Evolutionary conservation across 1,284 basidiomycete species (phyloP).

Genomic region (Blastosporella zonata): DNA sequence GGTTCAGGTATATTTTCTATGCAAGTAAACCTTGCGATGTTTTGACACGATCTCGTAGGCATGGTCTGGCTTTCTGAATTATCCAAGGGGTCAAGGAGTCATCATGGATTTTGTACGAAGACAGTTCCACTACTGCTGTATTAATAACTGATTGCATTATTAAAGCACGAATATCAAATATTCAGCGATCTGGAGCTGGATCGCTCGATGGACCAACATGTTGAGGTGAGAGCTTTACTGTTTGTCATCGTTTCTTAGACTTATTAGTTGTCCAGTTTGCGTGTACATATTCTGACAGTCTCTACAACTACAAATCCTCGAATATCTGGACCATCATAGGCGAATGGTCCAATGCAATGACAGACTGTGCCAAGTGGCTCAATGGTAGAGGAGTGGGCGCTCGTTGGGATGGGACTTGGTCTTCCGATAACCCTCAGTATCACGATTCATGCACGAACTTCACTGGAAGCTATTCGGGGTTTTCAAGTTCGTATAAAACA

Average conservation of each 20-base stretch:
- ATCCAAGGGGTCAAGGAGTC: slow-evolving; percentile 48
- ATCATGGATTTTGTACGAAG: slow-evolving; percentile 59
- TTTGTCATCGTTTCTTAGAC: too few species aligned
- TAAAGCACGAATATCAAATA: slow-evolving; percentile 76
- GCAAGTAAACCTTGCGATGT: not conserved
- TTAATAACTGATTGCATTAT: slow-evolving; percentile 3
- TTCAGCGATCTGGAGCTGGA: slow-evolving; percentile 62
- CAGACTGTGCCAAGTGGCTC: slow-evolving; percentile 79
- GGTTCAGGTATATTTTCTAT: slow-evolving; percentile 39
- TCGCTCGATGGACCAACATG: slow-evolving; percentile 54
- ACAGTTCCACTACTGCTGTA: slow-evolving; percentile 4
- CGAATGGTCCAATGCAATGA: slow-evolving; percentile 78
- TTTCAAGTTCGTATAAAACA: slow-evolving; percentile 61
- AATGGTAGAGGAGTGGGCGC: slow-evolving; percentile 74
- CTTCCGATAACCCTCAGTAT: slow-evolving; percentile 32
- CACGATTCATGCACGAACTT: slow-evolving; percentile 59
- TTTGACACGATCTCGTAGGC: slow-evolving; percentile 30
- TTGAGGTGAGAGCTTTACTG: slow-evolving; percentile 36
- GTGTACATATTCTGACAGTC: slow-evolving; percentile 37
- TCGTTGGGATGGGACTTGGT: slow-evolving; percentile 62
- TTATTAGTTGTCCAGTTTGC: slow-evolving; percentile 34
- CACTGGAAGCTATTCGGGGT: slow-evolving; percentile 57
- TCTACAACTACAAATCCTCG: slow-evolving; percentile 39
- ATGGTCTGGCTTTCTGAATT: slow-evolving; percentile 63
- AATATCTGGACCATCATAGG: slow-evolving; percentile 67